Conservation (phyloP, 2,329 filamentous ascomycete species). For the Cladosporium sp. region DNA sequence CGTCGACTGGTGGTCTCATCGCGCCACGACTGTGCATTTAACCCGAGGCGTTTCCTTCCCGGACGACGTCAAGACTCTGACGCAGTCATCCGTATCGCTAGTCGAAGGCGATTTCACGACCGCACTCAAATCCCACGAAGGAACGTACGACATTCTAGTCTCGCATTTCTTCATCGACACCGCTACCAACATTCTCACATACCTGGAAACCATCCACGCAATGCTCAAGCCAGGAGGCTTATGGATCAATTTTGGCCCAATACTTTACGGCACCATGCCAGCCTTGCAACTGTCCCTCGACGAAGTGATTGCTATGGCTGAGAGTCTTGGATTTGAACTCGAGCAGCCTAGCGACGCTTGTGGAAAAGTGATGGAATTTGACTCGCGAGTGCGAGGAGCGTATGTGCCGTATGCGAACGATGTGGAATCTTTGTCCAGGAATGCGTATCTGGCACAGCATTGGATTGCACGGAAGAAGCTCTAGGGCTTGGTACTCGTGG, state of each 20-base stretch:
- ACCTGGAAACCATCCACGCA: conserved; percentile 72
- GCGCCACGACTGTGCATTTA: conserved; percentile 41
- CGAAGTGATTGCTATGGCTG: conserved; percentile 16
- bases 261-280: conserved; percentile 52
- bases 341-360: conserved; percentile 7
- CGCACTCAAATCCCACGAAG: conserved; percentile 30
- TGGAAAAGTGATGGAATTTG: conserved; percentile 1
- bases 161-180: conserved; percentile 95
- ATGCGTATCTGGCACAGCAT: conserved; percentile 14
- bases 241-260: conserved; percentile 79
- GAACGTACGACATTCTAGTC: conserved; percentile 70
- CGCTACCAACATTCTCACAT: conserved; percentile 81
- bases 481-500: background rate
- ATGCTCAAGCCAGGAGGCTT: conserved; percentile 72
- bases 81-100: background rate
- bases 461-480: conserved; percentile 14
- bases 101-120: conserved; percentile 53
- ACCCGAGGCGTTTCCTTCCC: conserved; percentile 17
- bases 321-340: conserved; percentile 17
- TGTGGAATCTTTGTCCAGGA: conserved; percentile 4
- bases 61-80: background rate
- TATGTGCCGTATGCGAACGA: conserved; percentile 14
- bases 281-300: conserved; percentile 18
- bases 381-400: background rate
- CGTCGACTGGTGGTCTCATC: conserved; percentile 69